These are phyloP conservation scores for Anthracocystis walkeri DNA, from an alignment of 1,284 basidiomycete genomes.

Conservation along the genomic window DNA sequence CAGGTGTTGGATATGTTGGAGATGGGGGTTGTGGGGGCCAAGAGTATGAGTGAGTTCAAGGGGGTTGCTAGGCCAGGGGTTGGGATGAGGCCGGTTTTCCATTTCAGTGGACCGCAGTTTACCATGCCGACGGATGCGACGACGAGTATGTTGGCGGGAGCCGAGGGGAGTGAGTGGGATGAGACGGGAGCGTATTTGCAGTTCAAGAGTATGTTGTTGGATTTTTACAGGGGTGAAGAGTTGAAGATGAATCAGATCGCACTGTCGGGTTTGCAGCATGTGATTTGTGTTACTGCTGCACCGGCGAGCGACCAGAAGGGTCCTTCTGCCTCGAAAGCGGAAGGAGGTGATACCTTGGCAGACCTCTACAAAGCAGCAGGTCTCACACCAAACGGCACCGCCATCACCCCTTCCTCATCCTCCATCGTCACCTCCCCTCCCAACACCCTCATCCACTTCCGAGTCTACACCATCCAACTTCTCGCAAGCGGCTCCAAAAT, in stretches of 20 bases:
- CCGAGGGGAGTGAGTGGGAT: conserved; percentile 47
- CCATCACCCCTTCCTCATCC: conserved; percentile 67
- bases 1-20: conserved; percentile 94
- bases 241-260: conserved; percentile 80
- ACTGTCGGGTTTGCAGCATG: conserved; percentile 85
- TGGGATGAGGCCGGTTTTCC: conserved; percentile 92
- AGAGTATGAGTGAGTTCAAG: conserved; percentile 84
- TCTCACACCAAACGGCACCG: conserved; percentile 67
- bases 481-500: conserved; percentile 74
- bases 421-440: conserved; percentile 71
- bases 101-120: conserved; percentile 81
- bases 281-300: conserved; percentile 74
- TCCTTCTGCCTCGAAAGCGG: not conserved
- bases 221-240: conserved; percentile 85
- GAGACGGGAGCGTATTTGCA: conserved; percentile 62
- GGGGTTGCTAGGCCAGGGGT: conserved; percentile 89
- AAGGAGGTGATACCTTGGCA: conserved; percentile 34
- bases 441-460: conserved; percentile 83
- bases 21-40: conserved; percentile 84
- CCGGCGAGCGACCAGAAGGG: conserved; percentile 18
- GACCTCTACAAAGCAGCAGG: conserved; percentile 62
- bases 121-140: conserved; percentile 68
- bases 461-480: conserved; percentile 84
- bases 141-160: conserved; percentile 35
- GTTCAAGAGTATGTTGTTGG: conserved; percentile 89